Evolutionary conservation across 2,329 filamentous ascomycete genomes (phyloP), one percentile per base, ranked within the genome.

Genomic region (Aspergillus amoenus): DNA sequence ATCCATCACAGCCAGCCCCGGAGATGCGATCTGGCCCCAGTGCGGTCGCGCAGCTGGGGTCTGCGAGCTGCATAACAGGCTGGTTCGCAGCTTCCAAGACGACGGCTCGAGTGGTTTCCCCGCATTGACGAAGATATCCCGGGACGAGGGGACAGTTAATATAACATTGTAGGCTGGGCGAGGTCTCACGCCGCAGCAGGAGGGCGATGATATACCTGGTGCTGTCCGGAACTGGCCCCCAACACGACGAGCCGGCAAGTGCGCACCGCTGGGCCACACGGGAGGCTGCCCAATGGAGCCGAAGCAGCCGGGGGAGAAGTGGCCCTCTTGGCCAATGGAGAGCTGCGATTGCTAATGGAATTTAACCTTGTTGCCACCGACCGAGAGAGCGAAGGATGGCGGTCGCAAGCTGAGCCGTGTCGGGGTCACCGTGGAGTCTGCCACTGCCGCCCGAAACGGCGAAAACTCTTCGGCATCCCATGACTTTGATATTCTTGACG

Each of bases 41-140:
- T 11, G 27, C 24, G 24, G 7, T 6, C 24, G 24, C 5, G 5
- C 7, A 24, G 27, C 27, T 30, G 27, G 27, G 27, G 27, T 30
- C 3, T 30, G 27, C 9, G 27, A 30, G 8, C 27, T 9, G 27
- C 27, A 30, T 30, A 30, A 30, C 27, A 30, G 27, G 27, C 27
- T 30, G 27, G 27, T 30, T 30, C 3, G 27, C 27, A 30, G 27
- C 27, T 30, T 30, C 27, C 27, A 30, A 30, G 27, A 30, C 27
- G 27, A 30, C 27, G 27, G 27, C 27, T 30, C 27, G 27, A 30
- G 8, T 30, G 27, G 27, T 30, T 30, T 47, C 45, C 27, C 45
- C 45, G 45, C 45, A 47, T 47, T 32, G 46, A n/a, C 46, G 46
- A 49, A 34, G 22, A 49, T 22, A 39, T 39, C 46, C 32, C 46